Conservation (phyloP, 202 grass and related monocot genomes). For the Setaria viridis region DNA sequence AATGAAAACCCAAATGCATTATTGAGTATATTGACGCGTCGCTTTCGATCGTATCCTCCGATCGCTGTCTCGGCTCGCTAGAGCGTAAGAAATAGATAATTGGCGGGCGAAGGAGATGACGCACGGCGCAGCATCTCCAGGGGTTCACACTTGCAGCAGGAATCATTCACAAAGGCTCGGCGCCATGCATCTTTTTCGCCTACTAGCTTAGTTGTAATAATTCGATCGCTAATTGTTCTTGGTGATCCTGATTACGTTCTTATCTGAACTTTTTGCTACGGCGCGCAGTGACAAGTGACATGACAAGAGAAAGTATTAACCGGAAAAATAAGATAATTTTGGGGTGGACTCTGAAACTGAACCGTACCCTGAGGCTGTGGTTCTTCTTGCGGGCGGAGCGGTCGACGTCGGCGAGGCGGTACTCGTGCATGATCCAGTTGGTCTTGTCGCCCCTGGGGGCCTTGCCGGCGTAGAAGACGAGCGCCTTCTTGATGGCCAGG, state of each 20-base stretch:
- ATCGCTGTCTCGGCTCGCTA: slow-evolving; percentile 21
- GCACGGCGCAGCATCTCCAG: slow-evolving; percentile 51
- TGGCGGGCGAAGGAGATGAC: slow-evolving; percentile 52
- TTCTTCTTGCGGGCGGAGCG: slow-evolving; percentile 75
- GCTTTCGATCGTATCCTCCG: slow-evolving; percentile 25
- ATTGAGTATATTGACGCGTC: slow-evolving; percentile 28
- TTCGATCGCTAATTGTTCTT: not conserved
- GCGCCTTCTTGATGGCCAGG: slow-evolving; percentile 81
- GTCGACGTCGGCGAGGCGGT: slow-evolving; percentile 85
- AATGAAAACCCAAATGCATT: not conserved
- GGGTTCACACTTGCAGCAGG: slow-evolving; percentile 58
- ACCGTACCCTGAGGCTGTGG: slow-evolving; percentile 69
- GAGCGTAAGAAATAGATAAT: slow-evolving; percentile 39
- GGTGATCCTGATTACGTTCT: slow-evolving; percentile 5
- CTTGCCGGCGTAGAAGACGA: slow-evolving; percentile 92
- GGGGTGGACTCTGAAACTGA: too few species aligned
- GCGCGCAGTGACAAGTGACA: not conserved
- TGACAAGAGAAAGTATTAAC: not conserved
- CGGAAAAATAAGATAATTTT: too few species aligned
- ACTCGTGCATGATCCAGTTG: slow-evolving; percentile 99
- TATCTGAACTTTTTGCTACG: slow-evolving; percentile 24
- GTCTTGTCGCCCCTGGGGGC: slow-evolving; percentile 92
- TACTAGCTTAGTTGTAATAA: not conserved
- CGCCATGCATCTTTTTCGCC: not conserved
- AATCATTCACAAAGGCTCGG: not conserved